Percentiles rank a stretch among this genome's conserved stretches.
phyloP scores from a whole-genome alignment of 495 filamentous ascomycete species.

The Annulohypoxylon nitens region DNA sequence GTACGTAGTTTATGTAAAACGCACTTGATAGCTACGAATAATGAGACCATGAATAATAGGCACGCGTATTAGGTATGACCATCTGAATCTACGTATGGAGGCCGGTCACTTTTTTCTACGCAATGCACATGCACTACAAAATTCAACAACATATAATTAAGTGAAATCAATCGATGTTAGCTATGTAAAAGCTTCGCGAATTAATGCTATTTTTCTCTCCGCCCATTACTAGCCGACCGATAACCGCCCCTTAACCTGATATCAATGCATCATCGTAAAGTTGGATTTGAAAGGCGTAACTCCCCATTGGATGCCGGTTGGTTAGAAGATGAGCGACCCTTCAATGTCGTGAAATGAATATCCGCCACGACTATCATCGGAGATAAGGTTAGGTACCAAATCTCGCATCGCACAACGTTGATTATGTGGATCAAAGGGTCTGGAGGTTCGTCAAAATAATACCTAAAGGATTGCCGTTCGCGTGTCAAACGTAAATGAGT shows the following conservation, averaged over 20 bases:
- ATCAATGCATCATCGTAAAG: conserved; percentile 10
- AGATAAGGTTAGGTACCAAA: background rate
- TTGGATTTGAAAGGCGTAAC: background rate
- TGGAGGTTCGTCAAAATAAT: background rate
- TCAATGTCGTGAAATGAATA: background rate
- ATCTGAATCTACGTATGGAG: background rate
- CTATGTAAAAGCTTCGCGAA: conserved; percentile 15
- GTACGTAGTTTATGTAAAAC: conserved; percentile 15
- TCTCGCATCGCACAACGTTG: background rate
- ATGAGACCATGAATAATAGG: conserved; percentile 38
- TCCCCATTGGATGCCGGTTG: background rate
- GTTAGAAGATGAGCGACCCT: background rate
- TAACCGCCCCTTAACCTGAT: conserved; percentile 5
- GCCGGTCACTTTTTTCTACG: background rate
- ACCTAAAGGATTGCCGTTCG: background rate
- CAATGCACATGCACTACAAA: conserved; percentile 5
- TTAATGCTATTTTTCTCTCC: background rate
- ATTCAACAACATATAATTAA: background rate
- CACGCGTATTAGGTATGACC: conserved; percentile 6
- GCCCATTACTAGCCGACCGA: conserved; percentile 10
- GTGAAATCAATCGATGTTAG: background rate
- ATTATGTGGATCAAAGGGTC: background rate
- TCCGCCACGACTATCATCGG: background rate
- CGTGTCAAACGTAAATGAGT: background rate
- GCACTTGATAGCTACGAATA: conserved; percentile 34